Conservation (phyloP, 225 moss, liverwort and hornwort genomes). For the Sphagnum contortum region DNA sequence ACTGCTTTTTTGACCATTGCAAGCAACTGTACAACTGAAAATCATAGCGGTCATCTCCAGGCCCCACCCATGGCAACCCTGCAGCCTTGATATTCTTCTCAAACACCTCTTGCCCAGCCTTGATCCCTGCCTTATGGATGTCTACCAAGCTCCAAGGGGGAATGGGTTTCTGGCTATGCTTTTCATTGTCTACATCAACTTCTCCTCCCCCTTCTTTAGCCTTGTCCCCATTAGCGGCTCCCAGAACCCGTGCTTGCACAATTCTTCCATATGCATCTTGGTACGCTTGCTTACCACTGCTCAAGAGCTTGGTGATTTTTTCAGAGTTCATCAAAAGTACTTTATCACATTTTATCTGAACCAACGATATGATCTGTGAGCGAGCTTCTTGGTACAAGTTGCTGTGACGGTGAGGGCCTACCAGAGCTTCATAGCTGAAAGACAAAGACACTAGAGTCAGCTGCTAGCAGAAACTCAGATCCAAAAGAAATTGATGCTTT, state of each 20-base stretch:
- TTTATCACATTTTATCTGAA: constrained; percentile 76
- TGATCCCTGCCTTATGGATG: constrained; percentile 57
- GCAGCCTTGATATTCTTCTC: constrained; percentile 64
- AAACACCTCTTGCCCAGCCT: constrained; percentile 59
- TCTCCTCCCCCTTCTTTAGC: constrained; percentile 18
- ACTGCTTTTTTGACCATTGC: constrained; percentile 76
- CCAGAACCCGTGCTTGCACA: constrained; percentile 45
- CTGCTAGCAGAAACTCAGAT: too few relatives aligned
- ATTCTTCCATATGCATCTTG: constrained; percentile 64
- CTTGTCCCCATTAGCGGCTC: constrained; percentile 10
- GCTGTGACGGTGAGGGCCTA: constrained; percentile 79
- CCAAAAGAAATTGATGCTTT: too few relatives aligned
- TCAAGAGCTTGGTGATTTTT: constrained; percentile 61
- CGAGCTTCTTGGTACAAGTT: constrained; percentile 76
- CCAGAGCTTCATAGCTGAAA: constrained; percentile 61
- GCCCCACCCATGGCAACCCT: constrained; percentile 78
- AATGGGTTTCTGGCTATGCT: constrained; percentile 49
- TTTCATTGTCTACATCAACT: constrained; percentile 14
- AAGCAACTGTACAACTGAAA: constrained; percentile 78
- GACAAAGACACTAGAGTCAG: not conserved
- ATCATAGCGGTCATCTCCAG: constrained; percentile 89
- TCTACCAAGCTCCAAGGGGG: constrained; percentile 66
- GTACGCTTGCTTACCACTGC: constrained; percentile 56
- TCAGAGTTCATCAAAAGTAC: constrained; percentile 58
- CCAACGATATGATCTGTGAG: constrained; percentile 56